Evolutionary conservation across 2,329 filamentous ascomycete species (phyloP), one percentile per base, ranked within the genome.

Genomic region (Fusarium udum): DNA sequence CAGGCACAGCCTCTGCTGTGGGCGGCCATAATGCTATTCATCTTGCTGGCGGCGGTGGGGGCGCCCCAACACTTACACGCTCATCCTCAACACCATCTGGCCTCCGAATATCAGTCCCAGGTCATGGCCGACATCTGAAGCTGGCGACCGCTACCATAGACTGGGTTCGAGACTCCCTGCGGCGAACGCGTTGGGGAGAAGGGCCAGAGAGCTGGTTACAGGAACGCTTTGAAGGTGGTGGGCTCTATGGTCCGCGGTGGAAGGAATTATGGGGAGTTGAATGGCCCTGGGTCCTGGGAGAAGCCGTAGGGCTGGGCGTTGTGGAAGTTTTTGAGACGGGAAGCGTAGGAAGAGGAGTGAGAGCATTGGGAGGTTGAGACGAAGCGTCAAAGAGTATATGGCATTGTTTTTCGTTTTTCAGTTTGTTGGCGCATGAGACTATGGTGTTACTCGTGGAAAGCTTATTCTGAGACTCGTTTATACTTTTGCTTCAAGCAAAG

Each of bases 251-350:
- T 4, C 69, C 78, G 56, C 74, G 82, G 78, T 95, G 93, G 93
- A 91, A 87, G 78, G 86, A 89, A 36, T 93, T 93, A 71, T 88
- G 89, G 77, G 93, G 93, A 1, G 80, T 94, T 68, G 83, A 87
- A 48, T 95, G 94, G 80, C 87, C 92, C 66, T 95, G 91, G 91
- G 85, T 93, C 22, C 79, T 95, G 46, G 90, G 88, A 45, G 92
- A 94, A 80, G 92, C 91, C 48, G 85, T 93, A 31, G 93, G 92
- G 0, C 85, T 90, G 34, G 93, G 93, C 3, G 78, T 92, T 22
- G 87, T 94, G 8, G 92, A 95, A 81, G 82, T 93, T 20, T 95
- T 95, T 79, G 89, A 93, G 77, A 95, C 92, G 18, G 86, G 91
- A 20, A 92, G 89, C 75, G 91, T 94, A n/a, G 92, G 92, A 4